Conservation (phyloP, 2,329 filamentous ascomycete species). For the Ceratocystis smalleyi region DNA sequence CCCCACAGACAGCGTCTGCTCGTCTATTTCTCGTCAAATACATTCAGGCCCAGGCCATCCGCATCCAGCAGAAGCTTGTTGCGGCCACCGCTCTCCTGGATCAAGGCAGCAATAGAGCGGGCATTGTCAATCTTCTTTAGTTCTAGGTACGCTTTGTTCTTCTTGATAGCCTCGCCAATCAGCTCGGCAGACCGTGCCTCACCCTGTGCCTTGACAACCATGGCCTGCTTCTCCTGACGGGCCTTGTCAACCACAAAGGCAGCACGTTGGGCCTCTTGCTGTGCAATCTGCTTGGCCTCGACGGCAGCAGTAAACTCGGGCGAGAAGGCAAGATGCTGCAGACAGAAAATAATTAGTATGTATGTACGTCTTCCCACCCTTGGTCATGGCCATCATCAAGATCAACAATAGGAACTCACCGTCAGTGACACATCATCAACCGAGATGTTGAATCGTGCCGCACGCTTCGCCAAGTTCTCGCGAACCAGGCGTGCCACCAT, state of each 20-base stretch:
- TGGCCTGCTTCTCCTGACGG: slow-evolving; percentile 97
- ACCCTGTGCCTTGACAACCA: slow-evolving; percentile 96
- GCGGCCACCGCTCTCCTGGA: slow-evolving; percentile 71
- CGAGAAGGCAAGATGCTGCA: slow-evolving; percentile 54
- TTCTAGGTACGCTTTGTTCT: slow-evolving; percentile 91
- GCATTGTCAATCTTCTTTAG: slow-evolving; percentile 98
- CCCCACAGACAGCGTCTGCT: background rate
- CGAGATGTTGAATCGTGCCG: slow-evolving; percentile 91
- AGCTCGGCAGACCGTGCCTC: slow-evolving; percentile 95
- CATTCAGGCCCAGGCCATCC: slow-evolving; percentile 80
- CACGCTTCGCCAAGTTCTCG: slow-evolving; percentile 80
- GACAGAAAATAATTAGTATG: slow-evolving; percentile 1
- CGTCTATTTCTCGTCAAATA: slow-evolving; percentile 36
- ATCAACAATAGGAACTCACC: slow-evolving; percentile 35
- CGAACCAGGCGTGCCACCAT: slow-evolving; percentile 82
- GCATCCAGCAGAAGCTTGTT: slow-evolving; percentile 92
- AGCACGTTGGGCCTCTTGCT: slow-evolving; percentile 90
- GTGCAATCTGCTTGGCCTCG: slow-evolving; percentile 58
- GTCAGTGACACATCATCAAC: slow-evolving; percentile 95
- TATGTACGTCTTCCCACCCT: background rate
- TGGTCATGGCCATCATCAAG: too few relatives aligned
- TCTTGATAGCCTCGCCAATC: slow-evolving; percentile 98
- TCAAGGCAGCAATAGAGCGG: slow-evolving; percentile 65
- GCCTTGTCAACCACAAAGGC: slow-evolving; percentile 98
- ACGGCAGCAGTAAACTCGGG: slow-evolving; percentile 60